These are phyloP conservation scores for Metschnikowia dekortorum DNA, from an alignment of 805 yeast species.

Conservation along the genomic window DNA sequence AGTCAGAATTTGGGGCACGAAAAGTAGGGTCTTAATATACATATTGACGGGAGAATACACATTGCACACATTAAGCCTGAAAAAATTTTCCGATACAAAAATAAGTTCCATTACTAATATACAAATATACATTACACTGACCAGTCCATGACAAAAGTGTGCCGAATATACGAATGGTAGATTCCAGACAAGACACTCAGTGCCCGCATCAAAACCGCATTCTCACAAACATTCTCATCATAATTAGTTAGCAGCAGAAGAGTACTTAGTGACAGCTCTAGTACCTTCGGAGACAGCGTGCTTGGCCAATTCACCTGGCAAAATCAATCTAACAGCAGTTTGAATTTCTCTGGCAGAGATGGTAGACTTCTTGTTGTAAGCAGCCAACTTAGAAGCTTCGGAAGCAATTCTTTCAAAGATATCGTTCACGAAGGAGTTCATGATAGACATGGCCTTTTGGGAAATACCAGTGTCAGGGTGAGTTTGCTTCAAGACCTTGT, in stretches of 20 bases:
- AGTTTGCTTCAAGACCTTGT: conserved; percentile 38
- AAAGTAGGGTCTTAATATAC: not conserved
- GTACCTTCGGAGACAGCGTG: conserved; percentile 39
- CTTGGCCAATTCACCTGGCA: conserved; percentile 39
- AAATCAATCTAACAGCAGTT: conserved; percentile 36
- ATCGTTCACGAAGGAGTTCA: conserved; percentile 37
- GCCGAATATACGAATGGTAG: conserved; percentile 14
- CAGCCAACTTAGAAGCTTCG: conserved; percentile 37
- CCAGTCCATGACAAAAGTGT: conserved; percentile 17
- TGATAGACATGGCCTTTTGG: conserved; percentile 37
- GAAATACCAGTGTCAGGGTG: conserved; percentile 39
- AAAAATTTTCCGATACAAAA: conserved; percentile 8
- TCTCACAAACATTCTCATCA: conserved; percentile 14
- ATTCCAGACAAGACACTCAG: conserved; percentile 15
- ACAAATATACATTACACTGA: conserved; percentile 20
- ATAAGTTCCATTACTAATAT: conserved; percentile 22
- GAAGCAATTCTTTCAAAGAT: conserved; percentile 35
- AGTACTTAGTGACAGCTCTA: conserved; percentile 38
- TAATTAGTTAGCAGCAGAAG: conserved; percentile 33
- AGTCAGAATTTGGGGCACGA: conserved; percentile 1
- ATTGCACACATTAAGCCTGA: too few species aligned
- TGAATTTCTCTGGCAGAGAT: conserved; percentile 37
- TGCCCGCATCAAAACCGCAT: conserved; percentile 7
- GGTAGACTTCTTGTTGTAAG: conserved; percentile 38
- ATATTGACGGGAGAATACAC: not conserved